These are phyloP conservation scores for Lactarius indigo DNA, from an alignment of 768 basidiomycete genomes.

Conservation along the genomic window DNA sequence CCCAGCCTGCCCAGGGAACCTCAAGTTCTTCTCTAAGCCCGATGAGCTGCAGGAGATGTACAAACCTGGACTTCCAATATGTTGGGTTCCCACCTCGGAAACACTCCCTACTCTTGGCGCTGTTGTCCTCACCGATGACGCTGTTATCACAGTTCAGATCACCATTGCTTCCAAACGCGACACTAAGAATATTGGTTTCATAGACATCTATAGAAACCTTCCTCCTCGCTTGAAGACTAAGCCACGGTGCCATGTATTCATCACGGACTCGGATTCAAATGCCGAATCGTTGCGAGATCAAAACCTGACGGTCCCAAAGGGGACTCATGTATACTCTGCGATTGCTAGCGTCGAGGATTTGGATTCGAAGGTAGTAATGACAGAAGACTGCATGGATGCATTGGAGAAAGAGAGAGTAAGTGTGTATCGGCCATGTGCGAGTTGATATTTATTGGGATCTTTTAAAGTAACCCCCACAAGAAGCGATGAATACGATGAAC, in stretches of 20 bases:
- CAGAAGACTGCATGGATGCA: not conserved
- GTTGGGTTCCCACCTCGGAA: not conserved
- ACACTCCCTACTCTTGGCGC: not conserved
- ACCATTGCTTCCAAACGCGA: not conserved
- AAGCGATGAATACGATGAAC: conserved; percentile 31
- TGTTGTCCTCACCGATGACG: not conserved
- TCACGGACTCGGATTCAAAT: not conserved
- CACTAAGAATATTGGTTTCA: not conserved
- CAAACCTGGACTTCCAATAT: not conserved
- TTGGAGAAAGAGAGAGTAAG: not conserved
- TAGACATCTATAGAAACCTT: not conserved
- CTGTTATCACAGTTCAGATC: not conserved
- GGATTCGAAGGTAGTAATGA: not conserved
- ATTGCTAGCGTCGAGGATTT: not conserved
- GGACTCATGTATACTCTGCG: not conserved
- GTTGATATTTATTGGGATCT: too few species aligned
- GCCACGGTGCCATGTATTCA: not conserved
- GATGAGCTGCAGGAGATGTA: not conserved
- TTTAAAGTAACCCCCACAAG: too few species aligned
- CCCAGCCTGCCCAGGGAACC: not conserved
- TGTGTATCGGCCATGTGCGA: not conserved
- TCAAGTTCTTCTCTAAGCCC: not conserved
- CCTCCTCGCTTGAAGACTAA: not conserved
- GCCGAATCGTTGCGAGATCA: not conserved
- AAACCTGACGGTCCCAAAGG: not conserved